Percentiles rank a stretch among this genome's conserved stretches.
Evolutionary conservation across 2,329 filamentous ascomycete genomes (phyloP).

Genomic region (Gaeumannomyces sp.): DNA sequence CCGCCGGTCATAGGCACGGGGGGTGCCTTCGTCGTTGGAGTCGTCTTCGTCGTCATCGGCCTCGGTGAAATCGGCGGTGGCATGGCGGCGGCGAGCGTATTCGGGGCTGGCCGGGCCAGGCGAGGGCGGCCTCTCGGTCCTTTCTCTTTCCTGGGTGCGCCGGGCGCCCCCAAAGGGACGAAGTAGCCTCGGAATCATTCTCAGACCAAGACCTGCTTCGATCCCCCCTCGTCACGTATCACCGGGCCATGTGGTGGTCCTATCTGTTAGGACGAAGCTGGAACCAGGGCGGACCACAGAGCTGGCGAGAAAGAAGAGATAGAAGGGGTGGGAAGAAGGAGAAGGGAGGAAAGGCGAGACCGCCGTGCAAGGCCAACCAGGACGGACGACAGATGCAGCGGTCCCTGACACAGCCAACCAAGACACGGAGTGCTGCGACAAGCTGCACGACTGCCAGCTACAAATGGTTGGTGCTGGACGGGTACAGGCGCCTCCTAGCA

Average conservation of each 20-base stretch:
- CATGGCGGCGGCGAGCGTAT: conserved; percentile 40
- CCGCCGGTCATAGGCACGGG: neutral
- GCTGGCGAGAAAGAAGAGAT: neutral
- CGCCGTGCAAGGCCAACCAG: neutral
- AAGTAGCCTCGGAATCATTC: conserved; percentile 27
- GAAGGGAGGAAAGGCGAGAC: neutral
- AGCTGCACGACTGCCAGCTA: neutral
- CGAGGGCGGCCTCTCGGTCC: conserved; percentile 18
- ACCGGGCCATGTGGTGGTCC: conserved; percentile 12
- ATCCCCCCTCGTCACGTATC: conserved; percentile 5
- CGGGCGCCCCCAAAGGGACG: conserved; percentile 25
- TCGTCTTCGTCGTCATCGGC: conserved; percentile 46
- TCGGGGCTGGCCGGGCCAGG: conserved; percentile 23
- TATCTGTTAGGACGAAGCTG: neutral
- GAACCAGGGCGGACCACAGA: neutral
- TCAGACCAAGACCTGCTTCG: conserved; percentile 14
- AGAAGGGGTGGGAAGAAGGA: neutral
- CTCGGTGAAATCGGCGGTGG: conserved; percentile 60
- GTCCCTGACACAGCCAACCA: neutral
- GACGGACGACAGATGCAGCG: neutral
- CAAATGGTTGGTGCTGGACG: conserved; percentile 1
- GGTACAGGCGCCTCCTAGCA: neutral
- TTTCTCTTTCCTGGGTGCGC: conserved; percentile 12
- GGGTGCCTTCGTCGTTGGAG: conserved; percentile 30
- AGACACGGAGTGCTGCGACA: neutral